Base-by-base conservation (phyloP, 768 basidiomycete genomes). In the Tricholoma sp. region DNA sequence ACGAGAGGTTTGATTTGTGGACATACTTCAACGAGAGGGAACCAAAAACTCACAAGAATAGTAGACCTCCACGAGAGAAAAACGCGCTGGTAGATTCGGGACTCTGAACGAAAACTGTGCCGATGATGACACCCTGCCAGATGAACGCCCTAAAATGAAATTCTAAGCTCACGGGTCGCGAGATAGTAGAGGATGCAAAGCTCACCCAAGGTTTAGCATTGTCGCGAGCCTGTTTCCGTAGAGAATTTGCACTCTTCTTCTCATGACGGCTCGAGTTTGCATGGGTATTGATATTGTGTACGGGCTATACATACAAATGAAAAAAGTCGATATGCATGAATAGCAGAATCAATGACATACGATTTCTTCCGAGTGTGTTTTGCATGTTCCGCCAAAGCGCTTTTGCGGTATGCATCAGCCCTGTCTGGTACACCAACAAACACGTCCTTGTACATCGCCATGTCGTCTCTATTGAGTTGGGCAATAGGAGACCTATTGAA, bases 21-120 rank as follows among this genome's bases (percentile, higher is more conserved):
- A 31, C 29, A 18, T 27, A 22, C 29, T 24, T n/a, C 3, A n/a
- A 18, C 9, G 18, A 27, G 24, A 27, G 24, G 1, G 16, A 50
- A 8, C 3, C 16, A 29, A 2, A 14, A n/a, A 61, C 72, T 51
- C 55, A 73, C 66, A 71, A 68, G 22, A 70, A 54, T 21, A 86
- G 67, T 18, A 81, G 68, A 68, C 82, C 79, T 31, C 82, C 83
- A 18, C 84, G 74, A 2, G 80, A 77, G 71, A 82, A 84, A 66
- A 78, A 79, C 16, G 74, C 77, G 9, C 66, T 58, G 1, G 83
- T 83, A 39, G 66, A 64, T 31, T 76, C 65, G 1, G 74, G 69
- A 50, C 79, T 63, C 18, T 69, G 63, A 60, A 76, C 76, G 72
- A 82, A 84, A 51, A 82, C 74, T 0, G 78, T 73, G 53, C 66